phyloP scores from a whole-genome alignment of 2,329 filamentous ascomycete genomes.

The Celoporthe dispersa region DNA sequence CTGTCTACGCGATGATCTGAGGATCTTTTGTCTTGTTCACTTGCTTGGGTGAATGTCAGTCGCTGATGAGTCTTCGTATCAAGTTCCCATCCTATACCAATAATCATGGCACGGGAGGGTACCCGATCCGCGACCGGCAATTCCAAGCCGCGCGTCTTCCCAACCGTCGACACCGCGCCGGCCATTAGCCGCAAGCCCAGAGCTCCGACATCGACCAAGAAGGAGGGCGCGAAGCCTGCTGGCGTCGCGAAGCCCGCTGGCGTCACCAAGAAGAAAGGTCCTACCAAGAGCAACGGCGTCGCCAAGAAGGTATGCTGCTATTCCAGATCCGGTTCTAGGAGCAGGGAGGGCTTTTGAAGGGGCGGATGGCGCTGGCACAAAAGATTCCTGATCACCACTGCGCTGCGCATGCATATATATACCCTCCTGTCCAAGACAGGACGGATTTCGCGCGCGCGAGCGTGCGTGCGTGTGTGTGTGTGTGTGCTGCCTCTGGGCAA shows the following conservation, averaged over 20 bases:
- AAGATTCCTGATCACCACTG: neutral
- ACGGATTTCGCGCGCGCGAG: too few relatives aligned
- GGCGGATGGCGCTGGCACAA: neutral
- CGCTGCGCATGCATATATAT: neutral
- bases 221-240: slow-evolving; percentile 37
- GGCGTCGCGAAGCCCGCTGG: slow-evolving; percentile 42
- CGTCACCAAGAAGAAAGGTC: slow-evolving; percentile 44
- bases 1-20: neutral
- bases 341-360: neutral
- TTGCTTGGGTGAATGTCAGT: neutral
- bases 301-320: slow-evolving; percentile 38
- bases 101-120: slow-evolving; percentile 55
- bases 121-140: slow-evolving; percentile 58
- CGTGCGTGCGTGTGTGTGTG: too few relatives aligned
- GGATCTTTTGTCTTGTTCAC: too few relatives aligned
- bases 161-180: slow-evolving; percentile 52
- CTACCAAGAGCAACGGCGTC: slow-evolving; percentile 42
- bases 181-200: slow-evolving; percentile 47
- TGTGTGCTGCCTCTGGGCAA: neutral
- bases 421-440: neutral
- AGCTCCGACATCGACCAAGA: slow-evolving; percentile 35
- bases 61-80: slow-evolving; percentile 11
- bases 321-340: too few relatives aligned
- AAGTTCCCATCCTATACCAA: slow-evolving; percentile 7
- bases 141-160: slow-evolving; percentile 57